Base-by-base conservation (phyloP, 1,284 basidiomycete genomes). In the Tilletia indica region DNA sequence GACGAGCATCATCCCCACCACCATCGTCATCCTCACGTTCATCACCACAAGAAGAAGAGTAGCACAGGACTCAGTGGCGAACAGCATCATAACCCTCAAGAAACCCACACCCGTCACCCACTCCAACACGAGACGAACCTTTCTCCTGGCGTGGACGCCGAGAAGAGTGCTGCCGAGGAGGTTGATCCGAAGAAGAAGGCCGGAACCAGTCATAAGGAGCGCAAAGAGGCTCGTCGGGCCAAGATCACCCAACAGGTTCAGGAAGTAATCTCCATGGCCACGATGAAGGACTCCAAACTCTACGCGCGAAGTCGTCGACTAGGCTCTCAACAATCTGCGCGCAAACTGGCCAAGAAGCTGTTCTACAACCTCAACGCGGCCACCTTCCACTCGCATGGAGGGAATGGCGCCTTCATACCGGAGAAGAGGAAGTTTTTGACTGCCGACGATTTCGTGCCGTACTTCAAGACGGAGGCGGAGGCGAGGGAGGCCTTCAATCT, bases 401-500 rank as follows among this genome's bases (percentile, higher is more conserved):
- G 51, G 16, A 25, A 19, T 19, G 16, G 8, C n/a, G 21, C 11
- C 8, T n/a, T n/a, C 16, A 3, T 36, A 19, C 12, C 61, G 16
- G 74, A 78, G 61, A 68, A 81, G 72, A 78, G 77, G 47, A 72
- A 74, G 45, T 75, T 73, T n/a, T 71, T 83, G 4, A 72, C 92
- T 39, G 91, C 88, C 72, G 88, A 89, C 61, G 83, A 84, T 71
- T 78, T 76, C 73, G 45, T 77, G 88, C 91, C 92, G 0, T 93
- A 92, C 83, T 93, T 93, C 85, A 88, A 87, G 68, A 88, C 88
- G 0, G 88, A 88, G 47, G 86, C 87, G 12, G 92, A 93, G 79
- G 92, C 92, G 38, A 89, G 90, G 76, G 81, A 88, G 36, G 92
- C 92, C 1, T 93, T 93, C 77, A 85, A 86, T 21, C 79, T 93